phyloP scores from a whole-genome alignment of 1,139 yeast species.

The Williopsis jadinii region DNA sequence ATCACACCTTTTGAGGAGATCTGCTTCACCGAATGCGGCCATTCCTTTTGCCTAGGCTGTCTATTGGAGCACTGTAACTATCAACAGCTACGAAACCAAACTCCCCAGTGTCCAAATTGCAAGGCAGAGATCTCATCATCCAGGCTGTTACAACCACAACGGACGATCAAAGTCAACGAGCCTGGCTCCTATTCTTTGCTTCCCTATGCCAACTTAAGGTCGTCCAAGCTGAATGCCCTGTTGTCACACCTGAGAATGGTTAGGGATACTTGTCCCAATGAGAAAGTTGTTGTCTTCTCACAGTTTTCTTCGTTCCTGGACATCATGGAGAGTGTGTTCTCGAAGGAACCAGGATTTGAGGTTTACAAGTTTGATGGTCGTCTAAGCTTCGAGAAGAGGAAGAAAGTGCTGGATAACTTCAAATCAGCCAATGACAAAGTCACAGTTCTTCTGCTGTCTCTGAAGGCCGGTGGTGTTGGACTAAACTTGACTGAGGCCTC shows the following conservation, averaged over 20 bases:
- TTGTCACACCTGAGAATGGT: slow-evolving; percentile 49
- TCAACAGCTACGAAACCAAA: slow-evolving; percentile 23
- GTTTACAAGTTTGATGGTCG: slow-evolving; percentile 78
- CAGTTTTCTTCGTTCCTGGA: slow-evolving; percentile 85
- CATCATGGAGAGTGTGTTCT: slow-evolving; percentile 58
- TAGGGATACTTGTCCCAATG: slow-evolving; percentile 49
- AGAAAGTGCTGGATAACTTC: slow-evolving; percentile 53
- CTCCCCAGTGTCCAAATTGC: slow-evolving; percentile 54
- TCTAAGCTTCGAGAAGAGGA: slow-evolving; percentile 59
- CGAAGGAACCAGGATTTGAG: slow-evolving; percentile 37
- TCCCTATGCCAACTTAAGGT: slow-evolving; percentile 28
- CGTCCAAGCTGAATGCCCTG: slow-evolving; percentile 74
- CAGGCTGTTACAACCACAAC: slow-evolving; percentile 19
- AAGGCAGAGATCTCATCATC: slow-evolving; percentile 19
- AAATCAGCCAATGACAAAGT: slow-evolving; percentile 29
- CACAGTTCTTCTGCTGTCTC: slow-evolving; percentile 60
- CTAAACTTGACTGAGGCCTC: slow-evolving; percentile 83
- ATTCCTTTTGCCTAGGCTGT: slow-evolving; percentile 70
- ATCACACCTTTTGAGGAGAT: slow-evolving; percentile 45
- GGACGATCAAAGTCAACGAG: not conserved
- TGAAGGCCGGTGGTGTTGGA: slow-evolving; percentile 96
- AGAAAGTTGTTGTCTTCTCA: slow-evolving; percentile 82
- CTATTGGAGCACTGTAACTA: slow-evolving; percentile 58
- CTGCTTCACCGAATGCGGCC: slow-evolving; percentile 74
- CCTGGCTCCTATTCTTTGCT: slow-evolving; percentile 9